A percentile compares a stretch with the other conserved stretches of the same genome.
Evolutionary conservation across 2,329 filamentous ascomycete species (phyloP).

Genomic region (Paramyrothecium roridum): DNA sequence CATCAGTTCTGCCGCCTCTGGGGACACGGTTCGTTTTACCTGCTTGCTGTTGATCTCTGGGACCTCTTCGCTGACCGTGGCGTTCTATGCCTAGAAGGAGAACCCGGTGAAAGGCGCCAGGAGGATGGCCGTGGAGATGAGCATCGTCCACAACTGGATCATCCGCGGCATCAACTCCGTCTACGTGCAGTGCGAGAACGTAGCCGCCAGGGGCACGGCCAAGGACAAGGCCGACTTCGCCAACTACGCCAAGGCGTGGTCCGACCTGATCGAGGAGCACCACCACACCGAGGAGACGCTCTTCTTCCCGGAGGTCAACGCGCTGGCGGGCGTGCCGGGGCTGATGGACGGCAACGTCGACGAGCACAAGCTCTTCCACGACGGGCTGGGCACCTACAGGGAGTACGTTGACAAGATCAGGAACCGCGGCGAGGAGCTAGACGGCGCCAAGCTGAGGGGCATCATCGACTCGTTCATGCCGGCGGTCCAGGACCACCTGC

Average conservation of each 20-base stretch:
- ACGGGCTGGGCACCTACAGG: conserved; percentile 26
- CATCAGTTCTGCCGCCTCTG: conserved; percentile 18
- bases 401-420: conserved; percentile 26
- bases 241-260: conserved; percentile 28
- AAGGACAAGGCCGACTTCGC: conserved; percentile 30
- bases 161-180: conserved; percentile 34
- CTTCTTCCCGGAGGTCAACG: conserved; percentile 35
- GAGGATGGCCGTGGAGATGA: conserved; percentile 25
- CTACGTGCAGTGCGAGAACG: conserved; percentile 31
- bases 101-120: conserved; percentile 14
- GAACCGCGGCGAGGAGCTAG: conserved; percentile 21
- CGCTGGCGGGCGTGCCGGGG: conserved; percentile 25
- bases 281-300: conserved; percentile 33
- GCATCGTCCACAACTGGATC: conserved; percentile 30
- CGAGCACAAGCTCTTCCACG: conserved; percentile 36
- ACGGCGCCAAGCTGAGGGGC: conserved; percentile 22
- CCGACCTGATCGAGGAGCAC: conserved; percentile 29
- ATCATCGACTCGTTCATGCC: conserved; percentile 33
- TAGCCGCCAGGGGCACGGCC: conserved; percentile 19
- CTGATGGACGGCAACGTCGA: conserved; percentile 38
- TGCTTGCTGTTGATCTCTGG: not conserved
- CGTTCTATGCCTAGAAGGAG: conserved; percentile 4
- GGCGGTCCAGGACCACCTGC: conserved; percentile 29
- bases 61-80: not conserved
- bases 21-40: conserved; percentile 14